A percentile compares a stretch with the other conserved stretches of the same genome.
Conservation (phyloP, 768 basidiomycete genomes). For the Trametes cinnabarina region DNA sequence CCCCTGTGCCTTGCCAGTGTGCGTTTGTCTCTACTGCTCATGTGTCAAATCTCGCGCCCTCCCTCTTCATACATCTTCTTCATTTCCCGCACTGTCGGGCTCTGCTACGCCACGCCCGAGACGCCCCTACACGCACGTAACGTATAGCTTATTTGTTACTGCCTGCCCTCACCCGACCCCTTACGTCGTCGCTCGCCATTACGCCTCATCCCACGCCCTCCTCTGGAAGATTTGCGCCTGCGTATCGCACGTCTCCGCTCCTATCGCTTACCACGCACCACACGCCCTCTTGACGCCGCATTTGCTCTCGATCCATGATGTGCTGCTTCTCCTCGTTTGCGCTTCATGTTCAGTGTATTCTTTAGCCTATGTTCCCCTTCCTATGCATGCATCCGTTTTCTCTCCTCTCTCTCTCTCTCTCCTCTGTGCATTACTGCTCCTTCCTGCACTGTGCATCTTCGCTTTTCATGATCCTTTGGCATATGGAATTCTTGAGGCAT, state of each 20-base stretch:
- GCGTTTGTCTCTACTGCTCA: not conserved
- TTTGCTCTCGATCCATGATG: slow-evolving; percentile 12
- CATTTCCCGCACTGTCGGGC: not conserved
- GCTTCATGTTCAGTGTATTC: slow-evolving; percentile 11
- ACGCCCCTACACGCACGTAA: slow-evolving; percentile 8
- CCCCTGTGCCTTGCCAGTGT: not conserved
- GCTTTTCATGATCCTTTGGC: not conserved
- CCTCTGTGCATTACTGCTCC: too few relatives aligned
- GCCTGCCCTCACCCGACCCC: not conserved
- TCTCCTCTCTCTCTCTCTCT: not conserved
- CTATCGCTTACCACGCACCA: not conserved
- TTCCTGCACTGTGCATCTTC: not conserved
- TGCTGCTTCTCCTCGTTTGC: not conserved
- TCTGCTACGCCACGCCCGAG: slow-evolving; percentile 1
- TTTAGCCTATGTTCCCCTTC: slow-evolving; percentile 11
- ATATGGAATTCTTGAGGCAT: not conserved
- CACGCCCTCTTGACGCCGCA: slow-evolving; percentile 3
- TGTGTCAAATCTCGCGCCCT: not conserved
- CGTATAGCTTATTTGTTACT: slow-evolving; percentile 16
- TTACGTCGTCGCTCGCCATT: not conserved
- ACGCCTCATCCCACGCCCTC: not conserved
- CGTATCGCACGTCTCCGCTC: not conserved
- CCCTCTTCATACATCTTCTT: not conserved
- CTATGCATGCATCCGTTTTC: not conserved
- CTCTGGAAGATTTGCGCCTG: slow-evolving; percentile 1